A percentile compares a stretch with the other conserved stretches of the same genome.
These are phyloP conservation scores for Sextonia rubra DNA, from an alignment of 164 flowering plant genomes.

Conservation along the genomic window DNA sequence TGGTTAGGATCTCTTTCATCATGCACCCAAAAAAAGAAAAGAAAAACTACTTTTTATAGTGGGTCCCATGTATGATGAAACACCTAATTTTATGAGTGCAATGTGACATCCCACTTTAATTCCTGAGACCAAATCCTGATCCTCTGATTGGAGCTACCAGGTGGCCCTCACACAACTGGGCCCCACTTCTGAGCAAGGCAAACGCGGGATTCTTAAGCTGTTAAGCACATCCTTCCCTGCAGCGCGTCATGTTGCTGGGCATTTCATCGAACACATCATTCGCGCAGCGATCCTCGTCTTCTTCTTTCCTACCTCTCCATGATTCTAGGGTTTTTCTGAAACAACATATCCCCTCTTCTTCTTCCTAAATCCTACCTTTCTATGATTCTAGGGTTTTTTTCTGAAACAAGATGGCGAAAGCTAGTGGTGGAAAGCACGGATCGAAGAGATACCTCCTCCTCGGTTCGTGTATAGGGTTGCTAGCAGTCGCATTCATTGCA, in stretches of 20 bases:
- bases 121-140: no score
- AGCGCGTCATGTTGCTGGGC: neutral
- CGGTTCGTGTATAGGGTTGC: conserved; percentile 24
- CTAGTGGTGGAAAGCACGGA: conserved; percentile 21
- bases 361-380: neutral
- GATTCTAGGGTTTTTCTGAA: neutral
- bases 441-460: conserved; percentile 19
- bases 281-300: neutral
- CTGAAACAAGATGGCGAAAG: conserved; percentile 18
- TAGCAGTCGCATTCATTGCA: conserved; percentile 35
- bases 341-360: neutral
- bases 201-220: no score
- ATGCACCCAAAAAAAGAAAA: no score
- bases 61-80: no score
- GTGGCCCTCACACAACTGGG: no score
- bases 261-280: neutral
- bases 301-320: neutral
- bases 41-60: no score
- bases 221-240: no score
- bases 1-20: no score
- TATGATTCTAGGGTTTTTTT: neutral
- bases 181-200: no score
- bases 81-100: no score
- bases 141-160: no score
- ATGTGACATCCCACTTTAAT: no score